Base-by-base conservation (phyloP, 345 rosid genomes). In the Salix udensis region DNA sequence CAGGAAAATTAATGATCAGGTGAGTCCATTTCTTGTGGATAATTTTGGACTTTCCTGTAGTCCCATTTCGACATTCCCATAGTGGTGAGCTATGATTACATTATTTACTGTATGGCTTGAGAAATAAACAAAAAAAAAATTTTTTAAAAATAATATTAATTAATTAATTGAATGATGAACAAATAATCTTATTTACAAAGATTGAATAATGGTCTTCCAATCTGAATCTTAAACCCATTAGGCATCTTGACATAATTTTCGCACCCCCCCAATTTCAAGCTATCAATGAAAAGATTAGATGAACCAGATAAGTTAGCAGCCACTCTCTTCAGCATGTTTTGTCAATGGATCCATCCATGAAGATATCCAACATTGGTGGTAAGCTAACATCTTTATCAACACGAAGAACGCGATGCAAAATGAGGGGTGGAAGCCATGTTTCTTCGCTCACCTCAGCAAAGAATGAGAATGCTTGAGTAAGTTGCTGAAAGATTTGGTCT, bases 401-500 rank as follows among this genome's bases (percentile, higher is more conserved):
- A 58, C 28, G 23, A 24, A 58, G 28, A 58, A n/a, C 0, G 6
- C 13, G 64, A n/a, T 58, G 26, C 28, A n/a, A n/a, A 58, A 58
- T 7, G 28, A 58, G 64, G 14, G 23, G 64, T 3, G 10, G 24
- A 1, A 8, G 28, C 64, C 28, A n/a, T 58, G 64, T 9, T 9
- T 58, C 64, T 55, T 58, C 5, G 28, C 14, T 87, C 83, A 87
- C 76, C 88, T 81, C 30, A 91, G 87, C 67, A 91, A 71, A 24
- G 91, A 88, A 82, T 86, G 92, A 71, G 95, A 91, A 50, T 88
- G 92, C 79, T 79, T 91, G 62, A 88, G 83, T 65, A 92, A 76
- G 69, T 69, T 81, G 86, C 81, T 88, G 4, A 91, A 67, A 71
- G 92, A 83, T 76, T 78, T 89, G 77, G 91, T 65, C 67, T 74